Evolutionary conservation across 768 basidiomycete genomes (phyloP), one percentile per base, ranked within the genome.

Genomic region (Mycena filopes): DNA sequence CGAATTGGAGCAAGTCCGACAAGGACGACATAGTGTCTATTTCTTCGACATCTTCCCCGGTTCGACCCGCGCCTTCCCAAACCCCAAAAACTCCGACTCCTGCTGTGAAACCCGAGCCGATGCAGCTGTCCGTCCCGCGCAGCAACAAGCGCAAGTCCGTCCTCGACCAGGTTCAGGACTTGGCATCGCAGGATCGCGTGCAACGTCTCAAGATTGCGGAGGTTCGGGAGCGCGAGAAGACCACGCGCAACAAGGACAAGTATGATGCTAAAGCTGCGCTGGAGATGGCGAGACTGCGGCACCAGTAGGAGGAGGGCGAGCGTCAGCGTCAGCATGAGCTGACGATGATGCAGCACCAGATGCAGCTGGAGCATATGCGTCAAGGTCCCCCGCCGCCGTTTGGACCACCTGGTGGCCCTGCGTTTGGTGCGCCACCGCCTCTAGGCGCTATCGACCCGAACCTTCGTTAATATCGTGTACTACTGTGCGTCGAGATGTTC

Each of bases 361-460:
- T 50, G 49, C 49, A 50, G 49, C 33, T 50, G 6, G 25, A 23
- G 49, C 49, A 9, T 8, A 28, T 10, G 26, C 2, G 1, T 11
- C 47, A n/a, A n/a, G n/a, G n/a, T n/a, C n/a, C n/a, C 29, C 13
- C 23, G 26, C 47, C 29, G 23, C 26, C 13, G 4, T 9, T 15
- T 28, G 29, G 9, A 50, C 33, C 18, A 8, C 16, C 31, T 33
- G 48, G 31, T 9, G 48, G 29, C 20, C 48, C 48, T 7, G 48
- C 48, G n/a, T 50, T 20, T 50, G 29, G 48, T 50, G 48, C 48
- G n/a, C 48, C 48, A 6, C 49, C 49, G 31, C 49, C 29, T 12
- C 13, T 11, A 5, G n/a, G 11, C 10, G 29, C 13, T 23, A 11
- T 50, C 21, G 49, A 50, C 18, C 49, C 49, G 1, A 7, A 28